Evolutionary conservation across 129 eudicot species (phyloP).

Genomic region (Pulicaria dysenterica): DNA sequence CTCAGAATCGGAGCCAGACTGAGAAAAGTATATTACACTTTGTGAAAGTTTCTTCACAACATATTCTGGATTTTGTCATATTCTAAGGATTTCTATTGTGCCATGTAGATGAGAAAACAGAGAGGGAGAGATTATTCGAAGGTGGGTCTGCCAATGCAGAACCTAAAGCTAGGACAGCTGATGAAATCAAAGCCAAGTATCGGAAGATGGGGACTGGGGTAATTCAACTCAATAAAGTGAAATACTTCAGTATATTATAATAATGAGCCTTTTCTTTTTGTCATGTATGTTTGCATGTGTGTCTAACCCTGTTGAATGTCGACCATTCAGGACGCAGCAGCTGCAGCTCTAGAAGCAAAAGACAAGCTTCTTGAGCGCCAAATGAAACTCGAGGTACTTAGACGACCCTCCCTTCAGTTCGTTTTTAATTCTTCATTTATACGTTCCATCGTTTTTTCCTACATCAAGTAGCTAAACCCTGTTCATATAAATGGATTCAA

Average conservation of each 20-base stretch:
- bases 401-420: background rate
- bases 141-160: conserved; percentile 63
- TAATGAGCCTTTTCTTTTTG: background rate
- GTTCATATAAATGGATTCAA: background rate
- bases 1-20: conserved; percentile 27
- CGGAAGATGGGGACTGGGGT: conserved; percentile 72
- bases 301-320: conserved; percentile 24
- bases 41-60: conserved; percentile 6
- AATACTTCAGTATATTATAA: background rate
- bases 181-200: conserved; percentile 95
- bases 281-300: background rate
- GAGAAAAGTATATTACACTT: conserved; percentile 45
- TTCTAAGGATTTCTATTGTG: conserved; percentile 23
- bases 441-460: background rate
- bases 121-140: conserved; percentile 79
- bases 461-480: background rate
- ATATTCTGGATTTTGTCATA: background rate
- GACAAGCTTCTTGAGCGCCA: conserved; percentile 91
- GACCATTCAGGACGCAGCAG: conserved; percentile 62
- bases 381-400: conserved; percentile 90
- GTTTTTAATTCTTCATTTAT: background rate
- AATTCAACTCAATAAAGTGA: conserved; percentile 10
- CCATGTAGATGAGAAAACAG: conserved; percentile 56
- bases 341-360: conserved; percentile 74
- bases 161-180: conserved; percentile 75